Evolutionary conservation across 73 alveolate species (phyloP), one percentile per base, ranked within the genome.

Genomic region (Paramecium sonneborni): DNA sequence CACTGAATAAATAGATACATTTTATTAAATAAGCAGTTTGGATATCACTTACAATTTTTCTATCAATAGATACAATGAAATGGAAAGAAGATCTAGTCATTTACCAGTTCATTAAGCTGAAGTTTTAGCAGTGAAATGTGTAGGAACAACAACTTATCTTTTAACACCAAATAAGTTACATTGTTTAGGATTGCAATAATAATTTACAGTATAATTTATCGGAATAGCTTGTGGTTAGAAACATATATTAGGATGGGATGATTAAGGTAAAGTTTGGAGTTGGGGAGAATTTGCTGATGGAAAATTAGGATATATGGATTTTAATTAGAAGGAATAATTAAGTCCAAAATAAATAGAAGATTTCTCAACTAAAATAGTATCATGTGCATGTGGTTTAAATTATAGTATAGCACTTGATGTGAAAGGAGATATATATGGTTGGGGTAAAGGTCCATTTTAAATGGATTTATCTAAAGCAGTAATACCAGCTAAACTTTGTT

Each of bases 361-460:
- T 34, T 79, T 79, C 10, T 18, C 18, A 43, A 39, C 69, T 1
- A 79, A 44, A 23, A 79, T 79, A 37, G 74, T 79, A 23, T 44
- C 46, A 23, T 79, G 90, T 79, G 90, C 34, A 10, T 79, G 90
- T 24, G 90, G 76, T 24, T n/a, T 23, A 1, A 44, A 38, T 46
- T 79, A 79, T 44, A 79, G 90, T 26, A 79, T 79, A 11, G 90
- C 90, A 5, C 55, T 79, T 24, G 90, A 79, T 79, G 90, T 79
- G 6, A 39, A 39, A 18, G 90, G 90, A 23, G 90, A 79, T 43
- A 24, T 79, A 3, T 79, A 79, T 79, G 72, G 62, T 2, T 79
- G 90, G 90, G 90, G 90, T 5, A 79, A 79, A 39, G 90, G 90
- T 11, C 90, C 90, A 20, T 79, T 79, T 46, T 38, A 79, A 14